A percentile compares a stretch with the other conserved stretches of the same genome.
phyloP scores from a whole-genome alignment of 1,284 basidiomycete genomes.

The Sparassis latifolia region DNA sequence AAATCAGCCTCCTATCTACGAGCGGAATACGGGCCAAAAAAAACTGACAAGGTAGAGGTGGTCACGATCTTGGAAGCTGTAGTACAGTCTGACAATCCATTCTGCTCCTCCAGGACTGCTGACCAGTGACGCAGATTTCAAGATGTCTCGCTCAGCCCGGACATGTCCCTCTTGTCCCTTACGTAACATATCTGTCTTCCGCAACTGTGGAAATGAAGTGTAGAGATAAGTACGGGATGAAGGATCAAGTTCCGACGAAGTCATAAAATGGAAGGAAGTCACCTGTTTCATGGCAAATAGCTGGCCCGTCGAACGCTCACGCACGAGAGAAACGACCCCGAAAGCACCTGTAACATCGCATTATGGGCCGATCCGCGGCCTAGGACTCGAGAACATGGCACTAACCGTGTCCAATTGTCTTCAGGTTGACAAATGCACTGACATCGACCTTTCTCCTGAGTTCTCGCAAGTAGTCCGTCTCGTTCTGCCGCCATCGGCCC shows the following conservation, averaged over 20 bases:
- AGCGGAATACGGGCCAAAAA: slow-evolving; percentile 7
- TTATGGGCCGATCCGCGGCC: slow-evolving; percentile 10
- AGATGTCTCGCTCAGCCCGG: slow-evolving; percentile 83
- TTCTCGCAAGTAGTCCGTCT: slow-evolving; percentile 86
- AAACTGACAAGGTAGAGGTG: slow-evolving; percentile 83
- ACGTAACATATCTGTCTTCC: slow-evolving; percentile 94
- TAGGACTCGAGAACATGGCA: slow-evolving; percentile 7
- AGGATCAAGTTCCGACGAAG: slow-evolving; percentile 1
- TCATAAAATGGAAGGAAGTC: slow-evolving; percentile 18
- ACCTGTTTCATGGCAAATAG: slow-evolving; percentile 97
- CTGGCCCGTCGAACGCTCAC: slow-evolving; percentile 71
- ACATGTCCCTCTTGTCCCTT: slow-evolving; percentile 98
- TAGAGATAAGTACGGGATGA: not conserved
- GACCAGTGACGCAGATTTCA: slow-evolving; percentile 75
- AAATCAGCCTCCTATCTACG: slow-evolving; percentile 44
- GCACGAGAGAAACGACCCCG: slow-evolving; percentile 91
- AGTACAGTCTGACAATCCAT: slow-evolving; percentile 92
- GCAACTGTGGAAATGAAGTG: slow-evolving; percentile 46
- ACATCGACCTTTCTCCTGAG: slow-evolving; percentile 77
- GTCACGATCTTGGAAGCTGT: slow-evolving; percentile 89
- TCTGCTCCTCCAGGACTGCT: slow-evolving; percentile 66
- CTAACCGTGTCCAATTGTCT: slow-evolving; percentile 93
- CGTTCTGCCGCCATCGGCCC: slow-evolving; percentile 77
- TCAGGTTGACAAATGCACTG: slow-evolving; percentile 83
- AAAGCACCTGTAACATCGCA: slow-evolving; percentile 65